Base-by-base conservation (phyloP, 306 rosid genomes). In the Dalbergia oliveri region DNA sequence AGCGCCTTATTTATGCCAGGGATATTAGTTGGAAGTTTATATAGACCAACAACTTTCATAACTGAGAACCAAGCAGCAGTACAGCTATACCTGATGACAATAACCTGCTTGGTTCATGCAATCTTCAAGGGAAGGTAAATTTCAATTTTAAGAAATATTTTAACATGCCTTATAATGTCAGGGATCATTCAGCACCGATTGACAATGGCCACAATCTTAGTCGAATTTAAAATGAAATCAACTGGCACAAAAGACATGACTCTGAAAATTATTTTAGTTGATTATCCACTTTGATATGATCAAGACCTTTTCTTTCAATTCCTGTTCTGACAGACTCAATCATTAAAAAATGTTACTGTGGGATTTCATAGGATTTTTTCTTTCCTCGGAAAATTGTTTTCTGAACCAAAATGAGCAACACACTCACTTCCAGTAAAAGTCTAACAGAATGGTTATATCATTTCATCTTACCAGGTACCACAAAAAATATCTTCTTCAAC, bases 391-490 rank as follows among this genome's bases (percentile, higher is more conserved):
- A 53, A 37, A 39, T 61, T 19, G 56, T 34, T 59, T 70, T 31
- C 34, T 33, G 33, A 60, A 15, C 65, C 26, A 35, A 49, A 23
- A 62, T 8, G 34, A 64, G 49, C 39, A 11, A 47, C 4, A 44
- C 51, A 21, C 47, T 39, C 78, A 37, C 47, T 6, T 71, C 41
- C 19, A 16, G 45, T 72, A 80, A 45, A 60, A 45, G 23, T 10
- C 2, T 10, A 56, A 67, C 16, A 68, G 50, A 69, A 62, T 23
- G 72, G 51, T 18, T 60, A 35, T 16, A 33, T 21, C 56, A 61
- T 70, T 61, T 70, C 26, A 79, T 60, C 57, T 72, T 79, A 19
- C 18, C 39, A 60, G 21, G 59, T 33, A 31, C 18, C 66, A 11
- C 56, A 72, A 15, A 15, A 58, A 47, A 26, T 11, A 53, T 72